These are phyloP conservation scores for Fusarium chuoi DNA, from an alignment of 2,329 filamentous ascomycete genomes.

Conservation along the genomic window DNA sequence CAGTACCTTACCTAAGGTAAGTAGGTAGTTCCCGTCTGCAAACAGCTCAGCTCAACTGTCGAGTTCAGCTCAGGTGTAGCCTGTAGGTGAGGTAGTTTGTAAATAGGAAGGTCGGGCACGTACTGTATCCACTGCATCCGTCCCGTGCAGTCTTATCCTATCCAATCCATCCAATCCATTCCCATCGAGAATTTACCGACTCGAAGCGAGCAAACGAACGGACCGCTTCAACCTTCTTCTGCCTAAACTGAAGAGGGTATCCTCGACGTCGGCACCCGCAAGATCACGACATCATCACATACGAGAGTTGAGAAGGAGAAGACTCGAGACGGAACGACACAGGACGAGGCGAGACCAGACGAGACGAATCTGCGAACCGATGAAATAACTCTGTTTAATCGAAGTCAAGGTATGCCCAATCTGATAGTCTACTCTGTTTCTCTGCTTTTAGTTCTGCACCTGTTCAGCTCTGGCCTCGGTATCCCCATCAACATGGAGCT, in stretches of 20 bases:
- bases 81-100: conserved; percentile 1
- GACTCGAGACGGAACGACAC: conserved; percentile 1
- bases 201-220: conserved; percentile 36
- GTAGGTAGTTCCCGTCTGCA: not conserved
- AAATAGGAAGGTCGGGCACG: conserved; percentile 38
- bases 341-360: not conserved
- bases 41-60: conserved; percentile 21
- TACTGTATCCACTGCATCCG: conserved; percentile 38
- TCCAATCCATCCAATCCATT: conserved; percentile 36
- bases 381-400: conserved; percentile 7
- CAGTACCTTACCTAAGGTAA: not conserved
- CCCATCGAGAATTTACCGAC: conserved; percentile 40
- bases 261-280: conserved; percentile 34
- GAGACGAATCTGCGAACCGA: conserved; percentile 12
- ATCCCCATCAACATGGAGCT: conserved; percentile 28
- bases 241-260: conserved; percentile 35
- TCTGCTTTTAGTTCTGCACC: not conserved
- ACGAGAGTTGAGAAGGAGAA: conserved; percentile 11
- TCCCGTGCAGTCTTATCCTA: conserved; percentile 32
- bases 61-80: conserved; percentile 16
- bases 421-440: not conserved
- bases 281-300: conserved; percentile 27
- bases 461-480: conserved; percentile 12
- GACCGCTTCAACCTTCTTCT: conserved; percentile 39
- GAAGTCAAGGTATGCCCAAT: conserved; percentile 22